Base-by-base conservation (phyloP, 345 rosid genomes). In the Eucalyptus tenuipes region DNA sequence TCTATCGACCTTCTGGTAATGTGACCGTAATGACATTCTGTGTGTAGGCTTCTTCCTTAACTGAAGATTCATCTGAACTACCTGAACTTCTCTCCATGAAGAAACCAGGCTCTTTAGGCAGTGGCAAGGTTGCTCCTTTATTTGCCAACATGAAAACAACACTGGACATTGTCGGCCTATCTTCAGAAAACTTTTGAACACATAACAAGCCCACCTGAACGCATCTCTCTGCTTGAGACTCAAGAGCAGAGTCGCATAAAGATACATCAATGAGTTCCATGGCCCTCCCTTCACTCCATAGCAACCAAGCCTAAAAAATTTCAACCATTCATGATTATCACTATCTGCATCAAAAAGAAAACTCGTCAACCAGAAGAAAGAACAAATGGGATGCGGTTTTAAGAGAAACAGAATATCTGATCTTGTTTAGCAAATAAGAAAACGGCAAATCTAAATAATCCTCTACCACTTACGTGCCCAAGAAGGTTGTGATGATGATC, bases 101-200 rank as follows among this genome's bases (percentile, higher is more conserved):
- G 37, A 89, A 92, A 7, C 91, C 89, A 18, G 90, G 92, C 20
- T 85, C 87, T 66, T 92, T 87, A 11, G 93, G 91, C 87, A 66
- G 49, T 48, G 90, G 88, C 18, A 90, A 42, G 15, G 44, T 11
- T 33, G 82, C 57, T 87, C 29, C 27, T 88, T 92, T 88, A 88
- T 91, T 89, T 18, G 10, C 88, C 48, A 89, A 82, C 91, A 90
- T 88, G 37, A 88, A 87, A 44, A 91, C 88, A 18, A 91, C 88
- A 64, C 55, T 66, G 1, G 88, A 55, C 91, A 88, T 92, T 47
- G 89, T 45, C 3, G 89, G 92, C 53, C 92, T 87, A 49, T 91
- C 93, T n/a, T 64, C 66, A 12, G 37, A 17, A 64, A 64, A 64
- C 33, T 64, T 64, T 64, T 64, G 71, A 17, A 13, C 33, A 8